Evolutionary conservation across 2,329 filamentous ascomycete species (phyloP).

Genomic region (Atkinsonella hypoxylon): DNA sequence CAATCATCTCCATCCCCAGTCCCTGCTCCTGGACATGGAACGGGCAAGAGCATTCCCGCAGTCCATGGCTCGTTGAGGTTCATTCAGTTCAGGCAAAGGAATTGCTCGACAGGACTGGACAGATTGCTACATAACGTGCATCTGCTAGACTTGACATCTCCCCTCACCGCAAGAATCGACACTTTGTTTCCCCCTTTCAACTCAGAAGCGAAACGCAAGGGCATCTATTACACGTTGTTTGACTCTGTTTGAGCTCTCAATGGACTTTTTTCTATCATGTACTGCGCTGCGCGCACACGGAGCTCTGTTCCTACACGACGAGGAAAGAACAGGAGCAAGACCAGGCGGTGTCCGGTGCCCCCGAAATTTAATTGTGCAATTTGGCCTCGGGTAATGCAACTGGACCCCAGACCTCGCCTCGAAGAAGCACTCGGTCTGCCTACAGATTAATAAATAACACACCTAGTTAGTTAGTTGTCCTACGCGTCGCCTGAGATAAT

Average conservation of each 20-base stretch:
- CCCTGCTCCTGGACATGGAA: not conserved
- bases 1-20: not conserved
- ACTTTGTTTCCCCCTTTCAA: not conserved
- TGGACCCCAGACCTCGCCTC: not conserved
- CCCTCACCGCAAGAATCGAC: slow-evolving; percentile 1
- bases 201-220: not conserved
- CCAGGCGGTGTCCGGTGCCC: not conserved
- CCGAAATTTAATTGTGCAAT: not conserved
- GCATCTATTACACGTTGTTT: not conserved
- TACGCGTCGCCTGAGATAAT: not conserved
- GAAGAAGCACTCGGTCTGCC: no score
- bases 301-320: not conserved
- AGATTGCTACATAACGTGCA: not conserved
- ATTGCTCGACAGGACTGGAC: not conserved
- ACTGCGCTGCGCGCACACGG: not conserved
- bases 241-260: no score
- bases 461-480: no score
- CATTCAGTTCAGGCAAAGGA: not conserved
- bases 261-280: not conserved
- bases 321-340: not conserved
- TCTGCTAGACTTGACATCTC: not conserved
- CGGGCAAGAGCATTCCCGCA: not conserved
- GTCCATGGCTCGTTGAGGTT: slow-evolving; percentile 1
- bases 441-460: no score
- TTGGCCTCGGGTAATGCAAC: not conserved